Evolutionary conservation across 2,329 filamentous ascomycete species (phyloP).

Genomic region (Aspergillus melleus): DNA sequence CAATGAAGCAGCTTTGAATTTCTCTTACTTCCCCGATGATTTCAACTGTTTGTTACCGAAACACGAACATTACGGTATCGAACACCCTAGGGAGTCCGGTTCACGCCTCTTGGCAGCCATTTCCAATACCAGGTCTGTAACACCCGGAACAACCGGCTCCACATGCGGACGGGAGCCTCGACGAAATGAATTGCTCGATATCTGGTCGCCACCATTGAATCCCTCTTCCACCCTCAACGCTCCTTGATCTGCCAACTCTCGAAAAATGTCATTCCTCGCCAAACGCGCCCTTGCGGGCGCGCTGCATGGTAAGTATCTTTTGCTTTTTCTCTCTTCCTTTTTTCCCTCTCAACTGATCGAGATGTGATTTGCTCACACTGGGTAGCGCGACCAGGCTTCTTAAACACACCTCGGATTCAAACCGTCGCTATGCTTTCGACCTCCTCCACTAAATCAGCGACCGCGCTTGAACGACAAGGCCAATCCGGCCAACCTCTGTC

Average conservation of each 20-base stretch:
- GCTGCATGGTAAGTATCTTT: conserved; percentile 27
- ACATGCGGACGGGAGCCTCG: neutral
- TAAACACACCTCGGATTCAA: conserved; percentile 35
- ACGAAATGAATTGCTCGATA: neutral
- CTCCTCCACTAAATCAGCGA: conserved; percentile 45
- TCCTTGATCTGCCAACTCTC: neutral
- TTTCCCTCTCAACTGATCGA: neutral
- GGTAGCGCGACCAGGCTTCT: conserved; percentile 29
- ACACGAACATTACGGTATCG: neutral
- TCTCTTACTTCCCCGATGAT: conserved; percentile 2
- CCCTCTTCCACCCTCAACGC: neutral
- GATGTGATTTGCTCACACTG: conserved; percentile 19
- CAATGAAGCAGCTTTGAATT: conserved; percentile 10
- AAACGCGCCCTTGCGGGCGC: conserved; percentile 29
- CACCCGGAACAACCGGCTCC: neutral
- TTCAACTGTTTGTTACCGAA: neutral
- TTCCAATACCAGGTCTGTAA: neutral
- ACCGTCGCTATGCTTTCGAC: conserved; percentile 43
- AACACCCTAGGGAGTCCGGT: neutral
- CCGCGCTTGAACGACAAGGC: conserved; percentile 40
- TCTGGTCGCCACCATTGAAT: neutral
- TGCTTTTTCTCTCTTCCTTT: neutral
- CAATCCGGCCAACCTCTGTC: conserved; percentile 36
- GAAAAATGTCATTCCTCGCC: conserved; percentile 30
- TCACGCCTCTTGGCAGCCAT: neutral